These are phyloP conservation scores for Spirogloea muscicola DNA, from an alignment of 139 green algal genomes.

Conservation along the genomic window DNA sequence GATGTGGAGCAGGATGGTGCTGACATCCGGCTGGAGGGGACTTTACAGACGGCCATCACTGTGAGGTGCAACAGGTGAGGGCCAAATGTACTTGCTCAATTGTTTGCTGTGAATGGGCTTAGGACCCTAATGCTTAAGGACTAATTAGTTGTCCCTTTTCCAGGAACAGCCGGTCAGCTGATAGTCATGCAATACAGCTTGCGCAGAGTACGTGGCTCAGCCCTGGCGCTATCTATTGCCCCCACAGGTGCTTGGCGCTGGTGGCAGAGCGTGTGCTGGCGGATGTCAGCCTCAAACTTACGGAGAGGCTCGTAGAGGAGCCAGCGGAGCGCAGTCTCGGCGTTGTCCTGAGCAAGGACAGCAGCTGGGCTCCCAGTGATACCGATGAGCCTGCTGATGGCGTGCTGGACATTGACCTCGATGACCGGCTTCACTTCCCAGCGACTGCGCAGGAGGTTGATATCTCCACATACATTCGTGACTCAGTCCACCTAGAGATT, in stretches of 20 bases:
- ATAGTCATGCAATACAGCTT: neutral
- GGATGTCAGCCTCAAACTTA: conserved; percentile 32
- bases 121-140: neutral
- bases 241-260: conserved; percentile 11
- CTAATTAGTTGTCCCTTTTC: neutral
- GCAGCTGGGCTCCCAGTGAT: no score
- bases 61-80: conserved; percentile 36
- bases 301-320: conserved; percentile 17
- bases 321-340: conserved; percentile 20
- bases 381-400: conserved; percentile 1
- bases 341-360: conserved; percentile 13
- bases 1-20: conserved; percentile 2
- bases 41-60: conserved; percentile 12
- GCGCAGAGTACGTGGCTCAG: neutral
- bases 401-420: conserved; percentile 36
- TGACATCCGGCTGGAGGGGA: conserved; percentile 20
- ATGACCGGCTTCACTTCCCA: conserved; percentile 41
- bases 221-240: neutral
- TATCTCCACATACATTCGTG: conserved; percentile 38
- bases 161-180: no score
- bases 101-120: no score
- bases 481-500: conserved; percentile 37
- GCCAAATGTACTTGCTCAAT: no score
- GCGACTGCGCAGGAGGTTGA: conserved; percentile 15
- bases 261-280: conserved; percentile 22